These are phyloP conservation scores for Eutrema heterophyllum DNA, from an alignment of 345 rosid species.

Conservation along the genomic window DNA sequence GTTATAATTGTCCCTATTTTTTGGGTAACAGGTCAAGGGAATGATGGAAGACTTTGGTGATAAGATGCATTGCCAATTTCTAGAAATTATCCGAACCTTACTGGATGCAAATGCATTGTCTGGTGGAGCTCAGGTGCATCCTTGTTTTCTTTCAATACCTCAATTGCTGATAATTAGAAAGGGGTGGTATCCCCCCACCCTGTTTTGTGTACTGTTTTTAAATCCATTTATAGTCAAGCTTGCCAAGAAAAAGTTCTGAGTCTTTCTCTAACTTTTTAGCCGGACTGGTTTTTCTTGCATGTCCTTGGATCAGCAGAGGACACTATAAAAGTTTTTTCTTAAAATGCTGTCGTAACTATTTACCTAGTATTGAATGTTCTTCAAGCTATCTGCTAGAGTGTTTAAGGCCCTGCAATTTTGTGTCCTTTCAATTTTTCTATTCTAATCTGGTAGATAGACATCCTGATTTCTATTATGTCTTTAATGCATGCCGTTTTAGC, in stretches of 20 bases:
- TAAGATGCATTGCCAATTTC: slow-evolving; percentile 97
- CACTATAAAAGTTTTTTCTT: neutral
- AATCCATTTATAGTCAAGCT: neutral
- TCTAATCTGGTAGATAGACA: slow-evolving; percentile 2
- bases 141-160: slow-evolving; percentile 4
- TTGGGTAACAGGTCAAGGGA: slow-evolving; percentile 72
- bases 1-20: neutral
- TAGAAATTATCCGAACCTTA: slow-evolving; percentile 93
- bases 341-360: neutral
- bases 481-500: slow-evolving; percentile 29
- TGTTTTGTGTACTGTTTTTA: neutral
- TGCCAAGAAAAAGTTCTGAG: neutral
- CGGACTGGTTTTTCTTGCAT: neutral
- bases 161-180: neutral
- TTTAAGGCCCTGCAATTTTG: neutral
- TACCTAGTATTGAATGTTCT: neutral
- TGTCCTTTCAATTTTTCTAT: neutral
- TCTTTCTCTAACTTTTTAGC: neutral
- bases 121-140: slow-evolving; percentile 71
- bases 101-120: slow-evolving; percentile 81
- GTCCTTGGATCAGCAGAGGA: neutral
- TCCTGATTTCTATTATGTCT: neutral
- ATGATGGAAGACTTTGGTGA: slow-evolving; percentile 93
- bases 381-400: slow-evolving; percentile 4
- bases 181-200: neutral